Evolutionary conservation across 768 basidiomycete genomes (phyloP), one percentile per base, ranked within the genome.

Genomic region (Tricholoma hemisulphureum): DNA sequence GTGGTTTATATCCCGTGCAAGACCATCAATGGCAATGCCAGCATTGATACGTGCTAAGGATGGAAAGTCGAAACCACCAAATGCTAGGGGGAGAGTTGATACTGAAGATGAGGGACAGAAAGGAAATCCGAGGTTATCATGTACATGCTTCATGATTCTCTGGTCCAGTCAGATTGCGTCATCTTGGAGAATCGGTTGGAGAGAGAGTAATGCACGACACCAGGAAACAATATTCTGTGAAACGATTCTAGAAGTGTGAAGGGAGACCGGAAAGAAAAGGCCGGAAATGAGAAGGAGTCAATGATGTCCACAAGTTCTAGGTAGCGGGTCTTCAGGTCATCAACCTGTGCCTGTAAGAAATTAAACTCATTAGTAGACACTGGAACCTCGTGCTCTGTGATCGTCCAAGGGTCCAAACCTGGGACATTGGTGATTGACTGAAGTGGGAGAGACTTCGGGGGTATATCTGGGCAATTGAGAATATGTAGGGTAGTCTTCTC

Each of bases 21-120:
- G 24, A 16, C 63, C 58, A 16, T 59, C 20, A 3, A 62, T 43
- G 4, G 64, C 53, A 4, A 63, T 28, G 0, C 58, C 39, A 0
- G 54, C 55, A 48, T 71, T 71, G 6, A 70, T 59, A 1, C 60
- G 48, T 1, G 61, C 13, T 5, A 71, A 58, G 1, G 65, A 69
- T 0, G 65, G 64, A 21, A 71, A 67, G 23, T 61, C 68, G 20
- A 69, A 64, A 1, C 69, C 65, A 9, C 56, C 49, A 0, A 57
- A 23, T 2, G 53, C 21, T 0, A 70, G 14, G 0, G 68, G 70
- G 0, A 63, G 55, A 0, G 63, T 63, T 0, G 48, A 18, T 1
- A 69, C 2, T 3, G 16, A 23, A 0, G 62, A 55, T 7, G 23
- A 58, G 0, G 48, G 59, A 11, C 45, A 32, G 45, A 67, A 73